These are phyloP conservation scores for Daldinia bambusicola DNA, from an alignment of 495 filamentous ascomycete species.

Conservation along the genomic window DNA sequence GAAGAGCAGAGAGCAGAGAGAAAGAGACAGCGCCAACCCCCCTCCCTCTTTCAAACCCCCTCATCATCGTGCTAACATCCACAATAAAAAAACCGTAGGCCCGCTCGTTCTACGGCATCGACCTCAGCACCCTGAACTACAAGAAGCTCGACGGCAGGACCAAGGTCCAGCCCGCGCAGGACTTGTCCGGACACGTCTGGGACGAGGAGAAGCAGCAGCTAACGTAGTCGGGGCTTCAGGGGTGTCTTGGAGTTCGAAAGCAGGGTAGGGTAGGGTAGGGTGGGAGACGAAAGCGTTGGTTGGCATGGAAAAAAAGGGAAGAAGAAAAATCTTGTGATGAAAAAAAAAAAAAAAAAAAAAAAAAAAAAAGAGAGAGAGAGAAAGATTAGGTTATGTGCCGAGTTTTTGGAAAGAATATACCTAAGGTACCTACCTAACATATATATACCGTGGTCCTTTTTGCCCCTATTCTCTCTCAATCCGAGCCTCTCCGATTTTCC, in stretches of 20 bases:
- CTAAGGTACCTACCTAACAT: no score
- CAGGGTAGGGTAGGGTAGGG: background rate
- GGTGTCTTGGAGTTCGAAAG: background rate
- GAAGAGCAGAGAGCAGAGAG: background rate
- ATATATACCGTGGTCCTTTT: no score
- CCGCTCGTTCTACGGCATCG: slow-evolving; percentile 44
- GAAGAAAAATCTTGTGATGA: no score
- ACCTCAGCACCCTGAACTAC: slow-evolving; percentile 40
- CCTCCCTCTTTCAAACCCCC: background rate
- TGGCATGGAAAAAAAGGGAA: no score
- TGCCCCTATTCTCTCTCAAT: no score
- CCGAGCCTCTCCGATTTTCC: no score
- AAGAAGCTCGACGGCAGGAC: slow-evolving; percentile 40
- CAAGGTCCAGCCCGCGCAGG: slow-evolving; percentile 32
- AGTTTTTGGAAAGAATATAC: no score
- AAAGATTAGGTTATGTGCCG: no score
- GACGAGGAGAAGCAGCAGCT: slow-evolving; percentile 45
- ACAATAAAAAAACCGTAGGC: slow-evolving; percentile 20
- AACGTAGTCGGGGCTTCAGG: slow-evolving; percentile 20
- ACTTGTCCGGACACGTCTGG: slow-evolving; percentile 43
- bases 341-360: no score
- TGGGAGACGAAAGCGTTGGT: no score
- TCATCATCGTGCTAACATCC: background rate
- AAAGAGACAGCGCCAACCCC: background rate
- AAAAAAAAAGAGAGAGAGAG: no score